phyloP scores from a whole-genome alignment of 176 grass and related monocot species.

The Carex parvula region DNA sequence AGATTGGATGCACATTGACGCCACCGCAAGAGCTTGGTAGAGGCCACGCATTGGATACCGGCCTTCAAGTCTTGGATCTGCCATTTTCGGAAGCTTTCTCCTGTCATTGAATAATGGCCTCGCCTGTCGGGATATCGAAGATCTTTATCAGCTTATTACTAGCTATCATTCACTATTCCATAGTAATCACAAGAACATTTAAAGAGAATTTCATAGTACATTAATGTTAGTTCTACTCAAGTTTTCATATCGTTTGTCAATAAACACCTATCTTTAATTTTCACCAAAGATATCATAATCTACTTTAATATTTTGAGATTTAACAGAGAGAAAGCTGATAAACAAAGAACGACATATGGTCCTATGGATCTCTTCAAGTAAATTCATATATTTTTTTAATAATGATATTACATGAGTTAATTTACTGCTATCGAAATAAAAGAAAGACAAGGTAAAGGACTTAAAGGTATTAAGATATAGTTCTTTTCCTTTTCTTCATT shows the following conservation, averaged over 20 bases:
- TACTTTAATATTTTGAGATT: not conserved
- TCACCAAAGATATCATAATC: not conserved
- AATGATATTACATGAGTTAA: not conserved
- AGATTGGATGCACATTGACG: conserved; percentile 89
- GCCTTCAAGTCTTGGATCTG: conserved; percentile 70
- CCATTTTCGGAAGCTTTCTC: conserved; percentile 80
- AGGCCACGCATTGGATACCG: conserved; percentile 80
- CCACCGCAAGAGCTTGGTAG: conserved; percentile 85
- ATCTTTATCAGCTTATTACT: not conserved
- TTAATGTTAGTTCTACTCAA: not conserved
- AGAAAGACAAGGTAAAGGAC: not conserved
- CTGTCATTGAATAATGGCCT: conserved; percentile 80
- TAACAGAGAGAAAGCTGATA: not conserved
- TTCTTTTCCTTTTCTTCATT: not conserved
- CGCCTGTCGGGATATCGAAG: conserved; percentile 36
- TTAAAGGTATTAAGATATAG: not conserved
- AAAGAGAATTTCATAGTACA: not conserved
- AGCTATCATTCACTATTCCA: not conserved
- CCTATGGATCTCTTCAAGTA: not conserved
- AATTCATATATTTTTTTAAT: not conserved
- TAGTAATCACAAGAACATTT: not conserved
- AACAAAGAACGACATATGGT: not conserved
- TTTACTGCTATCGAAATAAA: not conserved
- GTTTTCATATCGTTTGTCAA: not conserved
- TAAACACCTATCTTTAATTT: not conserved